phyloP scores from a whole-genome alignment of 2,329 filamentous ascomycete genomes.

The Aureobasidium sp. region DNA sequence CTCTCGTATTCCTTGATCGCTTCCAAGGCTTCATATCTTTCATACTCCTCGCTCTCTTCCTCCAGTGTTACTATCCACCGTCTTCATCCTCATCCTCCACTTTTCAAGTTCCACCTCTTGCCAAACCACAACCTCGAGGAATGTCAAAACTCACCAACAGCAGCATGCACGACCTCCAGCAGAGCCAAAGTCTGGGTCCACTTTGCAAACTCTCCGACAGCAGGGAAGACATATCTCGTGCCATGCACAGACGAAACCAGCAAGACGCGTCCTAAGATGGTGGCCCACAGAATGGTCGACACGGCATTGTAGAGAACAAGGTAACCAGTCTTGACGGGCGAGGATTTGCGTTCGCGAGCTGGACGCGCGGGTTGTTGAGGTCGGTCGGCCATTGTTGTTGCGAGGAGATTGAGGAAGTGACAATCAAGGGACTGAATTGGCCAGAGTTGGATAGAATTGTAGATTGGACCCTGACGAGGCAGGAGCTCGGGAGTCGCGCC shows the following conservation, averaged over 20 bases:
- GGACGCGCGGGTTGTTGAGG: background rate
- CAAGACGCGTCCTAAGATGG: constrained; percentile 62
- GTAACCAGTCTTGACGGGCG: constrained; percentile 42
- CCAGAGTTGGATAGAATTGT: background rate
- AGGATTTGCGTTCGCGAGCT: background rate
- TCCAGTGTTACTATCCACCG: background rate
- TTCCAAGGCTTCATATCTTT: background rate
- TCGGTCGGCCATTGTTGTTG: constrained; percentile 8
- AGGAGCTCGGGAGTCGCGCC: background rate
- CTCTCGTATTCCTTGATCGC: background rate
- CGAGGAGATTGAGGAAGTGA: background rate
- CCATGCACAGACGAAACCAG: constrained; percentile 37
- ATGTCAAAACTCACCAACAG: constrained; percentile 50
- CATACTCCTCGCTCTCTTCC: background rate
- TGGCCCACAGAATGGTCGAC: constrained; percentile 69
- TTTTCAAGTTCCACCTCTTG: background rate
- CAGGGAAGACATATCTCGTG: constrained; percentile 50
- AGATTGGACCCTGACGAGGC: constrained; percentile 1
- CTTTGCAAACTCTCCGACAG: constrained; percentile 58
- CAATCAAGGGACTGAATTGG: background rate
- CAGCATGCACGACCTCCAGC: constrained; percentile 75
- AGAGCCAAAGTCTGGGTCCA: constrained; percentile 77
- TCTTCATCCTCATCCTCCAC: too few species aligned
- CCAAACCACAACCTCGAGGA: background rate
- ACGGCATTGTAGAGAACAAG: constrained; percentile 77